These are phyloP conservation scores for Corynespora cassiicola DNA, from an alignment of 2,329 filamentous ascomycete species.

Conservation along the genomic window DNA sequence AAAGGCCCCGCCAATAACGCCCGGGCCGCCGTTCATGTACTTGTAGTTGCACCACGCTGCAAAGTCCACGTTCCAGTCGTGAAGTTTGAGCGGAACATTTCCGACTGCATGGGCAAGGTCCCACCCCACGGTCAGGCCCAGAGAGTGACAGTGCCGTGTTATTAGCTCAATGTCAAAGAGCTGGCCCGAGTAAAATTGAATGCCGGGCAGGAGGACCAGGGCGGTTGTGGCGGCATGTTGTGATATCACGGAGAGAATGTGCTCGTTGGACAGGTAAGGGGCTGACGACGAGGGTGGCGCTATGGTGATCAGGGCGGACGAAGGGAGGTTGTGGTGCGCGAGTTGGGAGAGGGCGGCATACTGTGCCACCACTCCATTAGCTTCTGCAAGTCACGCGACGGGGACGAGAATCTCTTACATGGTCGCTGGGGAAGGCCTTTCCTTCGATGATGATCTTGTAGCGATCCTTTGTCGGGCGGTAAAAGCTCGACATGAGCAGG, in stretches of 20 bases:
- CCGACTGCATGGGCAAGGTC: constrained; percentile 87
- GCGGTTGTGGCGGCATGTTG: constrained; percentile 75
- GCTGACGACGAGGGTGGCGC: constrained; percentile 60
- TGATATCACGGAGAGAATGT: constrained; percentile 76
- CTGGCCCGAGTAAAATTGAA: constrained; percentile 93
- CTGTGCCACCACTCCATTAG: too few species aligned
- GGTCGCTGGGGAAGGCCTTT: constrained; percentile 88
- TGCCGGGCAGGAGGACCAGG: constrained; percentile 80
- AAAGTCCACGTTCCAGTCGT: constrained; percentile 92
- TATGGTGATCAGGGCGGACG: constrained; percentile 75
- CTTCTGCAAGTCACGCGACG: neutral
- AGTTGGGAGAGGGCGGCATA: constrained; percentile 87
- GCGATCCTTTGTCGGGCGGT: constrained; percentile 67
- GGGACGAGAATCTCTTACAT: constrained; percentile 54
- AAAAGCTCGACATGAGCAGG: constrained; percentile 84
- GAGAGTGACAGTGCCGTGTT: constrained; percentile 75
- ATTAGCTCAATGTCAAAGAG: constrained; percentile 83
- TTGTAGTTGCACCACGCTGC: constrained; percentile 96
- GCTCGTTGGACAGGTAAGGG: constrained; percentile 71
- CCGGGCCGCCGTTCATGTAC: constrained; percentile 87
- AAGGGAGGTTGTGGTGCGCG: constrained; percentile 69
- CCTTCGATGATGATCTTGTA: constrained; percentile 90
- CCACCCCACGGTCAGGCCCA: constrained; percentile 80
- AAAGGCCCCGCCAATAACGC: constrained; percentile 79
- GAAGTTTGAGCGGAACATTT: constrained; percentile 79